Evolutionary conservation across 1,284 basidiomycete species (phyloP).

Genomic region (Omphalotus olearius): DNA sequence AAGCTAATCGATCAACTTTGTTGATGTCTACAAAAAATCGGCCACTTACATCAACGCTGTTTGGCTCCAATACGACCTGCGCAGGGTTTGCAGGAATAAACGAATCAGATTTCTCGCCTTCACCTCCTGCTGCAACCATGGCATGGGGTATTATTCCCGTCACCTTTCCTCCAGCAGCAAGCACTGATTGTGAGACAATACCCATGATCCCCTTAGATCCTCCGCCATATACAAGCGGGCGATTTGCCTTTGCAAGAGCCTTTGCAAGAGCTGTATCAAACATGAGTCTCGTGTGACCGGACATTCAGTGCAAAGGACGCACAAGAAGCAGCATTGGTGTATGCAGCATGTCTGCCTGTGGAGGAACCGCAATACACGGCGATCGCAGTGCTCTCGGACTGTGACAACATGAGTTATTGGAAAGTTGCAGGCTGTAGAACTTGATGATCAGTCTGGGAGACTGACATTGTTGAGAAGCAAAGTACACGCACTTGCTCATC

Average conservation of each 20-base stretch:
- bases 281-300: background rate
- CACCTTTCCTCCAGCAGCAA: conserved; percentile 68
- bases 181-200: conserved; percentile 65
- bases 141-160: conserved; percentile 83
- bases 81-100: background rate
- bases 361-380: conserved; percentile 83
- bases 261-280: conserved; percentile 58
- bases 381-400: conserved; percentile 32
- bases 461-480: too few relatives aligned
- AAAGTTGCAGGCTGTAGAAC: too few relatives aligned
- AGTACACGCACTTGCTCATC: too few relatives aligned
- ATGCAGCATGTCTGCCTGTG: conserved; percentile 57
- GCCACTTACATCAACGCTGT: conserved; percentile 36
- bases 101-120: conserved; percentile 39
- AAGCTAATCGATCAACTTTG: background rate
- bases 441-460: too few relatives aligned
- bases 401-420: background rate
- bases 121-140: conserved; percentile 63
- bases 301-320: conserved; percentile 24
- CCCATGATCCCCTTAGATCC: conserved; percentile 87
- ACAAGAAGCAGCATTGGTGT: conserved; percentile 68
- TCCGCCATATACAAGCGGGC: conserved; percentile 84
- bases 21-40: background rate
- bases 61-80: conserved; percentile 31
- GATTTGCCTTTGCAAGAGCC: conserved; percentile 61